A percentile compares a stretch with the other conserved stretches of the same genome.
Conservation (phyloP, 2,329 filamentous ascomycete genomes). For the Sordariomycetes sp. region DNA sequence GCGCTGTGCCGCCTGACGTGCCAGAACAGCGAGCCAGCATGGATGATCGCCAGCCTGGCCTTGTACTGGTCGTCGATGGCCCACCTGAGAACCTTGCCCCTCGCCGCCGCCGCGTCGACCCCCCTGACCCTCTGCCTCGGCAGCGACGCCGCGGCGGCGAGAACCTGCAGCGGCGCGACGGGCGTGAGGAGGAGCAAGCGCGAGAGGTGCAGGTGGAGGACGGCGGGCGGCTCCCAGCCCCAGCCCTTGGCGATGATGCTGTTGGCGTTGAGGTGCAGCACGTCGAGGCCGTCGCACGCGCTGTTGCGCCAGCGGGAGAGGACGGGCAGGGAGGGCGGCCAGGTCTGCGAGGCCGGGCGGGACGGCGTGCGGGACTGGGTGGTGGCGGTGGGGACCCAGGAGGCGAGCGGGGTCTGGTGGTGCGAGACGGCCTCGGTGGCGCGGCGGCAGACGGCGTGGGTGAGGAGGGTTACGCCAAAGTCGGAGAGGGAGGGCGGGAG, state of each 20-base stretch:
- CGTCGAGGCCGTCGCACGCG: constrained; percentile 36
- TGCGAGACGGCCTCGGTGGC: constrained; percentile 18
- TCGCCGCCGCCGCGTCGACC: constrained; percentile 8
- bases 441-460: constrained; percentile 21
- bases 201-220: constrained; percentile 44
- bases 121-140: constrained; percentile 7
- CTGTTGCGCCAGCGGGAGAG: constrained; percentile 28
- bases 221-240: constrained; percentile 41
- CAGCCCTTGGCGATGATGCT: constrained; percentile 35
- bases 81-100: constrained; percentile 21
- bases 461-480: constrained; percentile 20
- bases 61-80: constrained; percentile 25
- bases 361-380: constrained; percentile 2
- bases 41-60: constrained; percentile 30
- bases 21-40: constrained; percentile 33
- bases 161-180: constrained; percentile 11
- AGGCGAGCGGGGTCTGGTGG: constrained; percentile 15
- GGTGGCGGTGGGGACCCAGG: constrained; percentile 12
- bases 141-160: neutral
- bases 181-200: constrained; percentile 38
- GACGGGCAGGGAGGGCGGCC: constrained; percentile 6
- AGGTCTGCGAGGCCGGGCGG: constrained; percentile 4
- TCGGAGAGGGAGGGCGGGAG: constrained; percentile 19
- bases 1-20: constrained; percentile 31
- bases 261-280: constrained; percentile 48